Conservation (phyloP, 2,329 filamentous ascomycete species). For the Tolypocladium tundrense region DNA sequence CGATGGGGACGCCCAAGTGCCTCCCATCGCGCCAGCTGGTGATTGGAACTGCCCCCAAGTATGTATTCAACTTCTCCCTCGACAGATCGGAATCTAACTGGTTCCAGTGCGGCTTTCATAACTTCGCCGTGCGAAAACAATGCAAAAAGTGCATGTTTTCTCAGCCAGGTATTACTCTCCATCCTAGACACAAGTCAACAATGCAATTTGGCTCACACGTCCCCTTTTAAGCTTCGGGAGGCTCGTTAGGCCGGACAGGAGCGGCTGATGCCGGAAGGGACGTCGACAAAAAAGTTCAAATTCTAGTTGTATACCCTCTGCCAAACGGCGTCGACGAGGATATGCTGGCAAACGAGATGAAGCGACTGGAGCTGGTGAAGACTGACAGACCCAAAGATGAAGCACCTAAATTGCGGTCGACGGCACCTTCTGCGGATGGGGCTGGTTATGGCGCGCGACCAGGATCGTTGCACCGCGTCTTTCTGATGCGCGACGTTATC, state of each 20-base stretch:
- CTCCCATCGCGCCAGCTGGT: constrained; percentile 5
- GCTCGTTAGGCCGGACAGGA: constrained; percentile 31
- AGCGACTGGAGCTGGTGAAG: constrained; percentile 59
- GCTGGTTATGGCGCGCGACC: constrained; percentile 59
- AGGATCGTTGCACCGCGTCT: constrained; percentile 64
- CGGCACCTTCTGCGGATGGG: constrained; percentile 42
- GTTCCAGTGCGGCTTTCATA: constrained; percentile 27
- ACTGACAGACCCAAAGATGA: constrained; percentile 35
- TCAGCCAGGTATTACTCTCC: constrained; percentile 14
- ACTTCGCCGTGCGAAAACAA: constrained; percentile 24
- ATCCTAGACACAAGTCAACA: neutral
- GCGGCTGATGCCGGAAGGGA: constrained; percentile 39
- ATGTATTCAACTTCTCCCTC: constrained; percentile 3
- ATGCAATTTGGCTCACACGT: neutral
- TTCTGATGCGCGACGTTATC: constrained; percentile 63
- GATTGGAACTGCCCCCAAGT: constrained; percentile 27
- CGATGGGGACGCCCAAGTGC: constrained; percentile 17
- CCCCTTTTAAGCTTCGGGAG: constrained; percentile 11
- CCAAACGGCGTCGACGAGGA: constrained; percentile 62
- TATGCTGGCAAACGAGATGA: constrained; percentile 60
- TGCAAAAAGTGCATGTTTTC: constrained; percentile 28
- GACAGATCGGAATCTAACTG: constrained; percentile 7
- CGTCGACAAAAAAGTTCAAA: constrained; percentile 55
- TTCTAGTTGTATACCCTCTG: constrained; percentile 63
- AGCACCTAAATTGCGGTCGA: constrained; percentile 46